Evolutionary conservation across 2,329 filamentous ascomycete genomes (phyloP).

Genomic region (Penicillium sp.): DNA sequence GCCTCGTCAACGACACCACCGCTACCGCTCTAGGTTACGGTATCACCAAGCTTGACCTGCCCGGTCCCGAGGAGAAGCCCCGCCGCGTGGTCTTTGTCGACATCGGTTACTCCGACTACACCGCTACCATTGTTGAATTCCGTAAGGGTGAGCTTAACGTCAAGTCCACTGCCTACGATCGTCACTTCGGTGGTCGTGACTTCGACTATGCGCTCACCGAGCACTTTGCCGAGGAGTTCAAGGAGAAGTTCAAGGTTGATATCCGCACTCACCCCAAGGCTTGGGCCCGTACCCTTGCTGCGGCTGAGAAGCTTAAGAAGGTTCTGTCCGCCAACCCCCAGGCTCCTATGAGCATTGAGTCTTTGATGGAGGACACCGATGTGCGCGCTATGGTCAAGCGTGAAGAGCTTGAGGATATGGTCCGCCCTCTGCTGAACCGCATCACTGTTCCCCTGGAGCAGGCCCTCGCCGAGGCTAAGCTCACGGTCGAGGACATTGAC

Average conservation of each 20-base stretch:
- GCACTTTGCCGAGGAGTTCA: constrained; percentile 94
- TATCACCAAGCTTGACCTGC: constrained; percentile 96
- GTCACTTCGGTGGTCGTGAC: constrained; percentile 95
- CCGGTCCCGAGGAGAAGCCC: constrained; percentile 85
- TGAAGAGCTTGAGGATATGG: constrained; percentile 89
- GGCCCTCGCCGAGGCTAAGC: constrained; percentile 89
- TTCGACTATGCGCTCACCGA: constrained; percentile 95
- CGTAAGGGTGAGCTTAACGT: constrained; percentile 94
- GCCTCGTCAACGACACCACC: constrained; percentile 97
- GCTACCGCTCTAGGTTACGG: constrained; percentile 94
- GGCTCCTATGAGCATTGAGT: constrained; percentile 95
- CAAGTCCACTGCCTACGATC: constrained; percentile 89
- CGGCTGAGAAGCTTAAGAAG: constrained; percentile 98
- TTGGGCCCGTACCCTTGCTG: constrained; percentile 80
- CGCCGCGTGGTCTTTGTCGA: constrained; percentile 90
- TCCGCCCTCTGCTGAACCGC: constrained; percentile 79
- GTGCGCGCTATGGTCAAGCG: constrained; percentile 87
- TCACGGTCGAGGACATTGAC: constrained; percentile 91
- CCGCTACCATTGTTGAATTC: constrained; percentile 92
- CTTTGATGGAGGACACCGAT: constrained; percentile 96
- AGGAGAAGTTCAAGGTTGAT: constrained; percentile 97
- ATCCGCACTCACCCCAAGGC: constrained; percentile 90
- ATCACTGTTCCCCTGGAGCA: constrained; percentile 79
- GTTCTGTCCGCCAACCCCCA: constrained; percentile 92
- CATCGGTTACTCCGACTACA: constrained; percentile 96